phyloP scores from a whole-genome alignment of 208 protist genomes.

The Acanthamoeba lenticulata region DNA sequence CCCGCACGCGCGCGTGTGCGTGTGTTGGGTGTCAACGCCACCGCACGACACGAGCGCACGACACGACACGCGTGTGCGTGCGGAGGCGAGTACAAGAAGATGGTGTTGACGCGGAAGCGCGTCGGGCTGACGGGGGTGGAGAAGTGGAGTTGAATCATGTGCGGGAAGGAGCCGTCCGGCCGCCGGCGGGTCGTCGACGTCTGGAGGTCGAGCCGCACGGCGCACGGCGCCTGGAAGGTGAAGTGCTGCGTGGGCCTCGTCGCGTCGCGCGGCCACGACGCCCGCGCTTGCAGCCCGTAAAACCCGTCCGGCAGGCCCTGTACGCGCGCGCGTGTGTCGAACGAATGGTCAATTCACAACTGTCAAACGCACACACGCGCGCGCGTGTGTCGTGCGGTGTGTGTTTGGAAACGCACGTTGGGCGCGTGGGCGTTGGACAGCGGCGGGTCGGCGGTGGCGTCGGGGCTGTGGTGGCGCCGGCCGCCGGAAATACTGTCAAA shows the following conservation, averaged over 20 bases:
- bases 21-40: neutral
- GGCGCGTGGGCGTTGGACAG: neutral
- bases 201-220: neutral
- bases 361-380: neutral
- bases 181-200: neutral
- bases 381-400: neutral
- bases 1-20: neutral
- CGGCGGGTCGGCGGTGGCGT: neutral
- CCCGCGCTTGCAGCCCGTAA: neutral
- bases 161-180: neutral
- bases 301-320: neutral
- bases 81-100: neutral
- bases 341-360: neutral
- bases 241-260: neutral
- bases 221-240: conserved; percentile 35
- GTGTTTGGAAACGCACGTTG: neutral
- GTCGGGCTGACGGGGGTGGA: neutral
- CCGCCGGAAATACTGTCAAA: conserved; percentile 12
- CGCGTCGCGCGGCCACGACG: neutral
- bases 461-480: neutral
- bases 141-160: conserved; percentile 19
- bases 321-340: neutral
- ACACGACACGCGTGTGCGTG: neutral
- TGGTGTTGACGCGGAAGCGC: neutral
- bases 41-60: neutral